A percentile compares a stretch with the other conserved stretches of the same genome.
phyloP scores from a whole-genome alignment of 2,329 filamentous ascomycete genomes.

The Fusarium irregulare region DNA sequence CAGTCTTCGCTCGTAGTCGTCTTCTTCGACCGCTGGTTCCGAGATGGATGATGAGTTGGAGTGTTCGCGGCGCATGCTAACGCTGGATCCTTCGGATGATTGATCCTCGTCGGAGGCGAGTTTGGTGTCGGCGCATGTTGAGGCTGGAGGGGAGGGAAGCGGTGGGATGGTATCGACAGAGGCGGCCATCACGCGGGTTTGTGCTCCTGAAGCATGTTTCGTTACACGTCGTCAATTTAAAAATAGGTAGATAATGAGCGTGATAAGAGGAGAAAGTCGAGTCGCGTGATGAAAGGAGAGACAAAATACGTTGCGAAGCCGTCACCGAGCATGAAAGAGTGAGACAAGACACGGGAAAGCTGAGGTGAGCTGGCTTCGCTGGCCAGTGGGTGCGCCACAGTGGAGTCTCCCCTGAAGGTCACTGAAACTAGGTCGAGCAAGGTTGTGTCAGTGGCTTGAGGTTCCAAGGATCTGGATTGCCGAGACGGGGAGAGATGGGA shows the following conservation, averaged over 20 bases:
- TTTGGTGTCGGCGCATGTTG: constrained; percentile 20
- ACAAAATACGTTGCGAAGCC: background rate
- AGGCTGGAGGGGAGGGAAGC: constrained; percentile 30
- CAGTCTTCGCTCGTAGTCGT: constrained; percentile 8
- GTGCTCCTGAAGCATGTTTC: constrained; percentile 37
- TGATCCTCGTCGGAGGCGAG: constrained; percentile 48
- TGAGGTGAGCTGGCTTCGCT: constrained; percentile 3
- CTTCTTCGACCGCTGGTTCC: constrained; percentile 45
- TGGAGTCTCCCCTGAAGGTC: constrained; percentile 36
- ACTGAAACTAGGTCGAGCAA: constrained; percentile 27
- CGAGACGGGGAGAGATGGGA: constrained; percentile 22
- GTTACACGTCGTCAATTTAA: background rate
- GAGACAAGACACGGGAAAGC: background rate
- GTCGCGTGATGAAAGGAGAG: constrained; percentile 15
- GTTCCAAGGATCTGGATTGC: constrained; percentile 24
- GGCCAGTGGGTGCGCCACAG: constrained; percentile 31
- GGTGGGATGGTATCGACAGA: constrained; percentile 41
- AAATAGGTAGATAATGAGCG: background rate
- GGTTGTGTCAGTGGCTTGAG: constrained; percentile 35
- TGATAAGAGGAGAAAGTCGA: background rate
- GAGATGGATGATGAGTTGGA: constrained; percentile 50
- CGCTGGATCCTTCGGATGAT: constrained; percentile 47
- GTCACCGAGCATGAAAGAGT: constrained; percentile 8
- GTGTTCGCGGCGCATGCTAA: constrained; percentile 35
- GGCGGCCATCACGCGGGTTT: constrained; percentile 45